These are phyloP conservation scores for Russula emetica DNA, from an alignment of 768 basidiomycete genomes.

Conservation along the genomic window DNA sequence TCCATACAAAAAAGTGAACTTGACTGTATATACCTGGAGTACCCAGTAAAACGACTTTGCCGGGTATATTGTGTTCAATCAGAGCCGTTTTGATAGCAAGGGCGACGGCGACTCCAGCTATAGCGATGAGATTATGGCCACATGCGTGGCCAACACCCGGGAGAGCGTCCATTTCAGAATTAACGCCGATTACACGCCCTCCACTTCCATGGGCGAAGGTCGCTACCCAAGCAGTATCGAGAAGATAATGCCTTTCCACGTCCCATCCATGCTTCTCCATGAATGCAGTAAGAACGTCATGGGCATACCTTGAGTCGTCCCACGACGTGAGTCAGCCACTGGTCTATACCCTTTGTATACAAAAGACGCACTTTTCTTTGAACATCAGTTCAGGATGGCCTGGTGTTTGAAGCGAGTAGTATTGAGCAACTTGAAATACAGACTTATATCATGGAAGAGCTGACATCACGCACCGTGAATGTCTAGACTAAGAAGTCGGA, in stretches of 20 bases:
- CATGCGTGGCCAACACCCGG: slow-evolving; percentile 57
- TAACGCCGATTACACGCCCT: slow-evolving; percentile 69
- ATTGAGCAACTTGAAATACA: slow-evolving; percentile 2
- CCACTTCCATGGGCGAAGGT: slow-evolving; percentile 59
- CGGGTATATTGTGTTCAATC: slow-evolving; percentile 56
- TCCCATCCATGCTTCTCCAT: slow-evolving; percentile 62
- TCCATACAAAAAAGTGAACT: neutral
- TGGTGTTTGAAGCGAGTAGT: slow-evolving; percentile 30
- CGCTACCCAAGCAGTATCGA: slow-evolving; percentile 75
- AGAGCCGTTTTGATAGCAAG: slow-evolving; percentile 63
- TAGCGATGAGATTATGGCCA: slow-evolving; percentile 81
- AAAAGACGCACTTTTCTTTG: slow-evolving; percentile 53
- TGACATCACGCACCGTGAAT: slow-evolving; percentile 53
- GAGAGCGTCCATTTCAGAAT: slow-evolving; percentile 62
- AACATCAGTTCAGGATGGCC: slow-evolving; percentile 68
- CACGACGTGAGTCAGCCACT: neutral
- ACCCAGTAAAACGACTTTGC: slow-evolving; percentile 67
- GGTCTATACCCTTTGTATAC: neutral
- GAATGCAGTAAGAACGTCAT: slow-evolving; percentile 64
- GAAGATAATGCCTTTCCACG: slow-evolving; percentile 54
- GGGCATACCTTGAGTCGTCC: slow-evolving; percentile 51
- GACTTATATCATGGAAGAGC: neutral
- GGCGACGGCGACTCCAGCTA: slow-evolving; percentile 67
- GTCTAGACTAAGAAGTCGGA: slow-evolving; percentile 61
- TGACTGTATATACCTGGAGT: slow-evolving; percentile 64